Evolutionary conservation across 192 early-diverging fungal species (phyloP).

Genomic region (Linnemannia schmuckeri): DNA sequence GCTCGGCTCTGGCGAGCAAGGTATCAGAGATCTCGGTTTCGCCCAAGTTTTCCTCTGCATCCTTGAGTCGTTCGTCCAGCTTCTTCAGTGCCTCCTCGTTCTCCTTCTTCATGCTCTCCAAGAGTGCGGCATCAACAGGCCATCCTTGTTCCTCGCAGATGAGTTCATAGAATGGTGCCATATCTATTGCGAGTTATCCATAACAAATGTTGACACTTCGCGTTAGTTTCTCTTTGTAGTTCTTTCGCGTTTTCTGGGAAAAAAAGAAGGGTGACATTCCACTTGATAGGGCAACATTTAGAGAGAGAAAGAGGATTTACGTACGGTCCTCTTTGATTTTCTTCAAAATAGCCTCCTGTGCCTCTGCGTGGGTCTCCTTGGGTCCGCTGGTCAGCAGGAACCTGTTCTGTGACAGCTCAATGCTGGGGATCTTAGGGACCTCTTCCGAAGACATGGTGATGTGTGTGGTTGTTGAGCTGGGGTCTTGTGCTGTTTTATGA

Average conservation of each 20-base stretch:
- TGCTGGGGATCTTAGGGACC: slow-evolving; percentile 88
- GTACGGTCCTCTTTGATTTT: slow-evolving; percentile 89
- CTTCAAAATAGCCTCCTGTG: slow-evolving; percentile 76
- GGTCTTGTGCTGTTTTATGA: not conserved
- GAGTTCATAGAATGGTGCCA: slow-evolving; percentile 86
- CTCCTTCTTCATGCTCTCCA: slow-evolving; percentile 67
- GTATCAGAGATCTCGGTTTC: slow-evolving; percentile 92
- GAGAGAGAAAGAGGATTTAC: slow-evolving; percentile 23
- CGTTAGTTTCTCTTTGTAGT: not conserved
- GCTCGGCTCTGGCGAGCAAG: slow-evolving; percentile 91
- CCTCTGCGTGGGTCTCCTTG: slow-evolving; percentile 72
- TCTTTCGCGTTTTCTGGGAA: not conserved
- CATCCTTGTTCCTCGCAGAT: slow-evolving; percentile 75
- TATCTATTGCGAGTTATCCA: slow-evolving; percentile 67
- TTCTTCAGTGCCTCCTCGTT: slow-evolving; percentile 84
- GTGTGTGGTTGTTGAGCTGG: not conserved
- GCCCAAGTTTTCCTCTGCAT: slow-evolving; percentile 94
- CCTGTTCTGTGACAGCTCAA: slow-evolving; percentile 85
- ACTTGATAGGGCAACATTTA: not conserved
- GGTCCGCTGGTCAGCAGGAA: slow-evolving; percentile 86
- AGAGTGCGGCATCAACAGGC: slow-evolving; percentile 66
- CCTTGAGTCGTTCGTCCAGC: slow-evolving; percentile 87
- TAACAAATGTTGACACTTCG: not conserved
- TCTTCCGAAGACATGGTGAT: slow-evolving; percentile 70
- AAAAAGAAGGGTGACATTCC: not conserved